Base-by-base conservation (phyloP, 164 flowering plant species). In the Stephania japonica region DNA sequence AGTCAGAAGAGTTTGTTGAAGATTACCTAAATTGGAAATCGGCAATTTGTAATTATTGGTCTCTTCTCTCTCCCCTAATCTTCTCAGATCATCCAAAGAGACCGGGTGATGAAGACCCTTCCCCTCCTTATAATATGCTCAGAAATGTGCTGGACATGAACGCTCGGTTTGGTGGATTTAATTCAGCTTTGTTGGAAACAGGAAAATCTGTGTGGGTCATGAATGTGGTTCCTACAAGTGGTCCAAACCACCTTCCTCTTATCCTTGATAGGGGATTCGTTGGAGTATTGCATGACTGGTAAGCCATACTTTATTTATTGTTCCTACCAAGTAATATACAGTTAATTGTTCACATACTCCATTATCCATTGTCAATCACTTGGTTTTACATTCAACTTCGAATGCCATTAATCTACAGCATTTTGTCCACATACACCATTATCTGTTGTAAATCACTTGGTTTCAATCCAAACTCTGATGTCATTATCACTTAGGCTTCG, bases 1-100 rank as follows among this genome's bases (percentile, higher is more conserved):
- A 79, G 67, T 42, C 87, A 21, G 97, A 91, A 68, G 98, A 88
- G 65, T 79, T 92, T 75, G 75, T 77, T 16, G 99, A 86, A 71
- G 95, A 96, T 71, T 56, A 83, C 11, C 65, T 80, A 12, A 81
- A 78, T 77, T 91, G 96, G 97, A 87, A 81, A 38, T 68, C 74
- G 59, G 85, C 89, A 6, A 81, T 96, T 44, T 79, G 75, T 12
- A 86, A 93, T 71, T 96, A 89, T 79, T 96, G 99, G 99, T 90
- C 99, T 72, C 90, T 96, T 50, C 88, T 96, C 21, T 96, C 99
- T 42, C 99, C 99, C 7, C 69, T 90, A 19, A 89, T 96, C 74
- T 96, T 96, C 87, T 96, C 98, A 2, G 99, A 96, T 82, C 99
- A 93, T 82, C 99, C 99, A 24, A 96, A 96, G 84, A 86, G 99